Percentiles rank a stretch among this genome's conserved stretches.
These are phyloP conservation scores for Podospora didyma DNA, from an alignment of 495 filamentous ascomycete genomes.

Conservation along the genomic window DNA sequence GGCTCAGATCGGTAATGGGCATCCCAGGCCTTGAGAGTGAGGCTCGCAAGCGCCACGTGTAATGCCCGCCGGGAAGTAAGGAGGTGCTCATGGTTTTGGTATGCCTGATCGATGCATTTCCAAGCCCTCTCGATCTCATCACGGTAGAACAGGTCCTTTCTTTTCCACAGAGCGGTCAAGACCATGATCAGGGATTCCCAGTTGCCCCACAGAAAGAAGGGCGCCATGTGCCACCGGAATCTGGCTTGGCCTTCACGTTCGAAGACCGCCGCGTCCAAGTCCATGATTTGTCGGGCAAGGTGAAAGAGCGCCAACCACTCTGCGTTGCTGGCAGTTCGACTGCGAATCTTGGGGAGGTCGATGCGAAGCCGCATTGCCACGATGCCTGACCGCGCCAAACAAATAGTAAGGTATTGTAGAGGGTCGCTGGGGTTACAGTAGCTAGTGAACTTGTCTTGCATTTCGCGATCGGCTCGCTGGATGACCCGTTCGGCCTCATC, in stretches of 20 bases:
- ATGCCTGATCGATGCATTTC: constrained; percentile 8
- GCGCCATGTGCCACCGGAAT: constrained; percentile 10
- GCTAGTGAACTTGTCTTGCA: constrained; percentile 14
- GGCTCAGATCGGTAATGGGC: background rate
- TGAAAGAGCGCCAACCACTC: constrained; percentile 3
- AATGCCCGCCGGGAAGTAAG: constrained; percentile 7
- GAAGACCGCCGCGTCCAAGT: constrained; percentile 10
- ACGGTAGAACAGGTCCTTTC: background rate
- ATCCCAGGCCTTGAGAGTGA: constrained; percentile 16
- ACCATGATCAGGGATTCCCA: constrained; percentile 16
- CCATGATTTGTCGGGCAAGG: constrained; percentile 15
- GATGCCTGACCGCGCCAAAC: constrained; percentile 9
- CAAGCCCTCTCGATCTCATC: constrained; percentile 5
- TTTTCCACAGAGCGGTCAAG: constrained; percentile 7
- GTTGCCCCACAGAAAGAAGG: constrained; percentile 13
- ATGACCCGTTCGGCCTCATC: constrained; percentile 5
- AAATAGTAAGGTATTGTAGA: constrained; percentile 14
- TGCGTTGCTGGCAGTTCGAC: background rate
- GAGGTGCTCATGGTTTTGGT: constrained; percentile 7
- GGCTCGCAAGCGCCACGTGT: constrained; percentile 4
- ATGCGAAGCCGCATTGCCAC: constrained; percentile 12
- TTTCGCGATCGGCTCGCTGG: constrained; percentile 5
- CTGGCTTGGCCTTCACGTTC: background rate
- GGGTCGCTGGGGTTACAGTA: constrained; percentile 17
- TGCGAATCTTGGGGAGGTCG: constrained; percentile 1